These are phyloP conservation scores for Clonostachys sp. DNA, from an alignment of 2,329 filamentous ascomycete species.

Conservation along the genomic window DNA sequence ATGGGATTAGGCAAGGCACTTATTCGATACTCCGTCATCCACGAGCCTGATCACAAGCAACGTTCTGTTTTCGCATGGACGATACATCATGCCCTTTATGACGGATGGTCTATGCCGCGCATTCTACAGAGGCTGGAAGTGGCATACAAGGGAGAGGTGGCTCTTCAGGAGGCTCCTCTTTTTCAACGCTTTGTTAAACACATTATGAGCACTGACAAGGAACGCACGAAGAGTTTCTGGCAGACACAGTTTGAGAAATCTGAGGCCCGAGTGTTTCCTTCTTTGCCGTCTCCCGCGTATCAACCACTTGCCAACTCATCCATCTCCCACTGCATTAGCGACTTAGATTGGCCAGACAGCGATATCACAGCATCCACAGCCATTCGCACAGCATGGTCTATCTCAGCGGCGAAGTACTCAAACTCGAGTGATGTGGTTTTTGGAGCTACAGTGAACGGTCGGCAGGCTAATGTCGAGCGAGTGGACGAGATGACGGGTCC, in stretches of 20 bases:
- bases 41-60: background rate
- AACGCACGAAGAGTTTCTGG: constrained; percentile 16
- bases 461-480: constrained; percentile 1
- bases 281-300: too few relatives aligned
- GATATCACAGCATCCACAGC: constrained; percentile 9
- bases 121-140: background rate
- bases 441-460: constrained; percentile 2
- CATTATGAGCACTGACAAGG: constrained; percentile 23
- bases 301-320: too few relatives aligned
- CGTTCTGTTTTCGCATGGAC: constrained; percentile 4
- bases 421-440: constrained; percentile 4
- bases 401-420: constrained; percentile 7
- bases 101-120: constrained; percentile 5
- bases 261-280: too few relatives aligned
- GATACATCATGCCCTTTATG: constrained; percentile 9
- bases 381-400: constrained; percentile 18
- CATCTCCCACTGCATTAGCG: too few relatives aligned
- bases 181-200: constrained; percentile 37
- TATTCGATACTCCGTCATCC: background rate
- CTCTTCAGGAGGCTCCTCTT: constrained; percentile 12
- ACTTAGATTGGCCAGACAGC: too few relatives aligned
- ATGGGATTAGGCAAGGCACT: background rate
- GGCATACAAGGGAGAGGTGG: background rate
- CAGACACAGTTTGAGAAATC: too few relatives aligned
- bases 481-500: constrained; percentile 2